Evolutionary conservation across 2,329 filamentous ascomycete species (phyloP).

Genomic region (Leptographium radiaticola): DNA sequence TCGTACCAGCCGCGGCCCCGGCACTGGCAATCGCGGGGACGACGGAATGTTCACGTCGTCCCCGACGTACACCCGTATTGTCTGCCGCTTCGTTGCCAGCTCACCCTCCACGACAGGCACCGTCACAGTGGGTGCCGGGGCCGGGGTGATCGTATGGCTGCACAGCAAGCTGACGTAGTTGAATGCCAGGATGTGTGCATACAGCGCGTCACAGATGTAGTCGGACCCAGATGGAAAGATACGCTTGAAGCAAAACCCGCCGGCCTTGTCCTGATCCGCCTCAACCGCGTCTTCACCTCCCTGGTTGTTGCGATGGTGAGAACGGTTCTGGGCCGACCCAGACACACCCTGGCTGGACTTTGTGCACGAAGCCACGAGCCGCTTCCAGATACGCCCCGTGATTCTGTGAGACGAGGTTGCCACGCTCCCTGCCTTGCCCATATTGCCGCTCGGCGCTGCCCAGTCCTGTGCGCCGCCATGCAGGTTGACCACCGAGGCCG

Average conservation of each 20-base stretch:
- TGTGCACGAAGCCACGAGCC: not conserved
- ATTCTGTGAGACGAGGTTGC: not conserved
- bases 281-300: not conserved
- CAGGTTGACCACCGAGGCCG: not conserved
- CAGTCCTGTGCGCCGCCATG: not conserved
- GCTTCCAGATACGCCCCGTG: constrained; percentile 8
- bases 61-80: constrained; percentile 8
- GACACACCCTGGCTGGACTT: not conserved
- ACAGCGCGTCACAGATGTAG: constrained; percentile 44
- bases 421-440: not conserved
- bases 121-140: not conserved
- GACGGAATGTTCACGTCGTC: constrained; percentile 2
- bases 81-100: constrained; percentile 3
- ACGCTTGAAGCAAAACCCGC: constrained; percentile 24
- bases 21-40: not conserved
- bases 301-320: not conserved
- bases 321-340: not conserved
- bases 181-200: constrained; percentile 45
- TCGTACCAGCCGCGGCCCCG: not conserved
- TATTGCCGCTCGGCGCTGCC: not conserved
- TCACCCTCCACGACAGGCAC: too few species aligned
- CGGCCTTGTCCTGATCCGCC: not conserved
- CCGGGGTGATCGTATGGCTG: not conserved
- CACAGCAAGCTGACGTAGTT: constrained; percentile 38
- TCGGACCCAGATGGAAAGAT: constrained; percentile 40